These are phyloP conservation scores for Papiliotrema flavescens DNA, from an alignment of 1,284 basidiomycete genomes.

Conservation along the genomic window DNA sequence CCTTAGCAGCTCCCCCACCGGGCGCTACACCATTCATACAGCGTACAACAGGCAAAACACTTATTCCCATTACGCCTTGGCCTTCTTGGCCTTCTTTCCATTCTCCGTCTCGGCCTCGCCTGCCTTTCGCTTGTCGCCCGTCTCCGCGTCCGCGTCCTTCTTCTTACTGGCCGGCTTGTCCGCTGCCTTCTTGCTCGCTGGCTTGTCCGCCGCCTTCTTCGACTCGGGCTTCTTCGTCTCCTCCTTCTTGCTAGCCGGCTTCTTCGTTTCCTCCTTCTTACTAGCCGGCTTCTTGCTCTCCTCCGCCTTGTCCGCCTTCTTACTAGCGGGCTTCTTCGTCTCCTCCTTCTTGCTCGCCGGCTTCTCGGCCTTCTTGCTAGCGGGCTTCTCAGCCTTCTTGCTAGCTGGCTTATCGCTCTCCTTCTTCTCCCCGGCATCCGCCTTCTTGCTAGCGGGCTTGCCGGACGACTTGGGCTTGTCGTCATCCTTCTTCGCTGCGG, in stretches of 20 bases:
- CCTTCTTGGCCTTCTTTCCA: slow-evolving; percentile 10
- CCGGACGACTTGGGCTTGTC: not conserved
- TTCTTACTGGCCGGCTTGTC: slow-evolving; percentile 3
- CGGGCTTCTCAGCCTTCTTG: slow-evolving; percentile 3
- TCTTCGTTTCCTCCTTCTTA: slow-evolving; percentile 8
- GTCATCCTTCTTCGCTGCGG: slow-evolving; percentile 5
- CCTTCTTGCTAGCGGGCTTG: slow-evolving; percentile 9
- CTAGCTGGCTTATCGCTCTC: slow-evolving; percentile 1
- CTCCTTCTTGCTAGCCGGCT: slow-evolving; percentile 7
- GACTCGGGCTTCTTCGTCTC: slow-evolving; percentile 5
- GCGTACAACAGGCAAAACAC: no score
- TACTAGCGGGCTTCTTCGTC: slow-evolving; percentile 10
- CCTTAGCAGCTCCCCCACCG: no score
- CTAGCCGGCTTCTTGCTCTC: slow-evolving; percentile 9
- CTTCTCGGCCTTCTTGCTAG: not conserved
- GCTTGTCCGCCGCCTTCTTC: slow-evolving; percentile 6
- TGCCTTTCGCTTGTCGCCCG: slow-evolving; percentile 3
- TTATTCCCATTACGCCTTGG: slow-evolving; percentile 2
- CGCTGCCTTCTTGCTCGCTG: slow-evolving; percentile 6
- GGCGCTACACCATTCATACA: no score
- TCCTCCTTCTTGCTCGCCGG: slow-evolving; percentile 8
- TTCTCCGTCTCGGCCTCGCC: slow-evolving; percentile 15
- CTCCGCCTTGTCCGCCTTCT: slow-evolving; percentile 1
- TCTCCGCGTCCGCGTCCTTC: slow-evolving; percentile 11
- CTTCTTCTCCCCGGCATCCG: no score